Evolutionary conservation across 192 early-diverging fungal genomes (phyloP).

Genomic region (Podila minutissima): DNA sequence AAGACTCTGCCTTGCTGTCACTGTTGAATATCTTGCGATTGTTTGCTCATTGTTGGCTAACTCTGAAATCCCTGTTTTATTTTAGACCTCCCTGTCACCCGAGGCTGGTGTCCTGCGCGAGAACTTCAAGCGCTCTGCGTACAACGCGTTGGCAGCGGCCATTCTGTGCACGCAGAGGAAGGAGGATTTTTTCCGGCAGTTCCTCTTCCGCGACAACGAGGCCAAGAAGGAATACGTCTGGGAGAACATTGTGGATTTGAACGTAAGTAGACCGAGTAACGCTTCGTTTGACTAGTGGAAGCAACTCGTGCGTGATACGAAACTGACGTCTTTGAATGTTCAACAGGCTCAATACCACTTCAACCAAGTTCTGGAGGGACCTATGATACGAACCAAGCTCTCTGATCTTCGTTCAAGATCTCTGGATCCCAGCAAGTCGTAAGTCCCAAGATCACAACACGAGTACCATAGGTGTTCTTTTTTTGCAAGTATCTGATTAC

Average conservation of each 20-base stretch:
- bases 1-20: not conserved
- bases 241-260: conserved; percentile 69
- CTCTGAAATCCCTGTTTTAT: too few relatives aligned
- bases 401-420: conserved; percentile 44
- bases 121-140: conserved; percentile 63
- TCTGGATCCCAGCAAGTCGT: conserved; percentile 32
- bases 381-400: conserved; percentile 20
- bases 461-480: not conserved
- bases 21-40: too few relatives aligned
- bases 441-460: conserved; percentile 1
- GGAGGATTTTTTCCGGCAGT: conserved; percentile 62
- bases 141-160: conserved; percentile 62
- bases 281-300: too few relatives aligned
- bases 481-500: conserved; percentile 3
- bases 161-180: conserved; percentile 68
- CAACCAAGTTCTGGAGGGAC: conserved; percentile 30
- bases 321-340: not conserved
- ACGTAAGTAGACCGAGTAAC: conserved; percentile 7
- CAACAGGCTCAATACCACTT: conserved; percentile 27
- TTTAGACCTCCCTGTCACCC: conserved; percentile 27
- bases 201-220: conserved; percentile 69
- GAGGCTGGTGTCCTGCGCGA: conserved; percentile 10
- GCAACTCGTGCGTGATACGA: too few relatives aligned
- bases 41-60: too few relatives aligned
- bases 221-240: conserved; percentile 62